Evolutionary conservation across 306 rosid species (phyloP), one percentile per base, ranked within the genome.

Genomic region (Malus fusca): DNA sequence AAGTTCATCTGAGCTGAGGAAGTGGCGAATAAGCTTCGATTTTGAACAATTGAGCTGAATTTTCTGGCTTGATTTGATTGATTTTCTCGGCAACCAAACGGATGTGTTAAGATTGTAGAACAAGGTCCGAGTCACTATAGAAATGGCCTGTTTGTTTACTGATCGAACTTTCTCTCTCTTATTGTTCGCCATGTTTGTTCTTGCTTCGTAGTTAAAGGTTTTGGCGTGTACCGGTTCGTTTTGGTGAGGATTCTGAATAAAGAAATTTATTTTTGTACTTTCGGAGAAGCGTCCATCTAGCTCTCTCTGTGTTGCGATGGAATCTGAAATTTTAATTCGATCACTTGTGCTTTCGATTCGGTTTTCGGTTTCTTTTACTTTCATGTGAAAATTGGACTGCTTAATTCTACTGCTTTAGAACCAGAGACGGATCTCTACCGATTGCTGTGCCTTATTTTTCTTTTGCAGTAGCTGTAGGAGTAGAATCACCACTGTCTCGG

Each of bases 241-340:
- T 89, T 88, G 99, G 99, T 95, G 99, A 95, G 97, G 88, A 83
- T 90, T 82, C 90, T 90, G 92, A 87, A 65, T 83, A 85, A 87
- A 88, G 88, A 88, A 69, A 84, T 91, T 91, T 78, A 84, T 73
- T 88, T 83, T 87, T 84, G 67, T 90, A 78, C 90, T 82, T 86
- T 86, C 83, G 83, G 87, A 81, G 87, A 88, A 84, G 87, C 76
- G 62, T 73, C 87, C 83, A 55, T 72, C 53, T 35, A 17, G 44
- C 44, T 42, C 44, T 9, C 44, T 81, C 79, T 73, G 79, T 72
- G 71, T 83, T 87, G 79, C 85, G 83, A 88, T 88, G 88, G 89
- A 80, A 78, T 85, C 87, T 82, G 82, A 85, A 74, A 78, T 26
- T 81, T 71, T 79, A 85, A 28, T 25, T 60, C 43, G 68, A 58